These are phyloP conservation scores for Aspergillus alliaceus DNA, from an alignment of 2,329 filamentous ascomycete genomes.

Conservation along the genomic window DNA sequence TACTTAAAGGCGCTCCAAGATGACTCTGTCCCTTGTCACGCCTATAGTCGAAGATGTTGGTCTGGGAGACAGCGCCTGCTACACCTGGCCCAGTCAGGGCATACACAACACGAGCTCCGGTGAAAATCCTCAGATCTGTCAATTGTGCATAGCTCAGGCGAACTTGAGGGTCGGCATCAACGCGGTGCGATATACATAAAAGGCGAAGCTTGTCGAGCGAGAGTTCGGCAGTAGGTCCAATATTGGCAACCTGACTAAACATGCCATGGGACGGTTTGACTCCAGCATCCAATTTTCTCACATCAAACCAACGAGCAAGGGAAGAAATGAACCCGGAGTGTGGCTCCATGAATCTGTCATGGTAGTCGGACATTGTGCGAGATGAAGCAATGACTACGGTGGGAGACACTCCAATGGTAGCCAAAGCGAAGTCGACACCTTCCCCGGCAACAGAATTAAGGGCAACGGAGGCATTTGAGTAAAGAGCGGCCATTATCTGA, in stretches of 20 bases:
- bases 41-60: constrained; percentile 83
- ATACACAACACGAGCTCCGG: constrained; percentile 77
- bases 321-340: constrained; percentile 65
- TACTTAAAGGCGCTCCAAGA: constrained; percentile 80
- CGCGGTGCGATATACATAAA: constrained; percentile 74
- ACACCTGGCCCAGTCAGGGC: constrained; percentile 78
- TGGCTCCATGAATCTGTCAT: constrained; percentile 60
- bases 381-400: constrained; percentile 81
- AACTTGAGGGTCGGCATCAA: constrained; percentile 59
- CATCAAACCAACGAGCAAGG: constrained; percentile 70
- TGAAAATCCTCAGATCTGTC: constrained; percentile 79
- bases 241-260: constrained; percentile 48
- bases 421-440: constrained; percentile 68
- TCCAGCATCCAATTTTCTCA: constrained; percentile 69
- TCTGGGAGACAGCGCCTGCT: constrained; percentile 88
- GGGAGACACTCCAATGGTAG: constrained; percentile 72
- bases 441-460: constrained; percentile 83
- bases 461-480: constrained; percentile 78
- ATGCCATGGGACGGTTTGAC: constrained; percentile 69
- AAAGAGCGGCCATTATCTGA: constrained; percentile 79
- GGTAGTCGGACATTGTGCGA: constrained; percentile 67
- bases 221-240: constrained; percentile 41
- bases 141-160: constrained; percentile 68
- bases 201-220: constrained; percentile 71
- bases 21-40: constrained; percentile 54